Conservation (phyloP, 805 yeast genomes). For the Saccharomycodes ludwigii region DNA sequence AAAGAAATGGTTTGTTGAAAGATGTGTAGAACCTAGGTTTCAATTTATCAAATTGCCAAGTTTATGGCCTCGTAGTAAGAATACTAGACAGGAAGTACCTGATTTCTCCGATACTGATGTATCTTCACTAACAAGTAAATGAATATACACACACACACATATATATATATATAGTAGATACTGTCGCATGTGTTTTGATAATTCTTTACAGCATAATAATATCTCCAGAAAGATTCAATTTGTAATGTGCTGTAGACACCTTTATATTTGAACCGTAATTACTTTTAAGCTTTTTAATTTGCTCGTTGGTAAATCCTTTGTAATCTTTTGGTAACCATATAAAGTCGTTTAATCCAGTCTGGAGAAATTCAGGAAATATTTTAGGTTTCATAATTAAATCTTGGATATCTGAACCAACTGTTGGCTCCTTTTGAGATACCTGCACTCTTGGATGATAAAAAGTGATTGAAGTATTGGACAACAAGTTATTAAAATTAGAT, state of each 20-base stretch:
- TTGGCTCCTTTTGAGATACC: background rate
- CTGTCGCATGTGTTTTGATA: no score
- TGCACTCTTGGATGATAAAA: constrained; percentile 1
- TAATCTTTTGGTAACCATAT: constrained; percentile 35
- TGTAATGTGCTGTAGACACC: constrained; percentile 5
- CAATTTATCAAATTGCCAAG: constrained; percentile 79
- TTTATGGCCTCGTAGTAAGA: constrained; percentile 67
- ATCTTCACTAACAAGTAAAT: background rate
- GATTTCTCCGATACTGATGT: no score
- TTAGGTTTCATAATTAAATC: constrained; percentile 2
- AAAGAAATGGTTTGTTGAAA: constrained; percentile 79
- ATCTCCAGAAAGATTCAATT: constrained; percentile 10
- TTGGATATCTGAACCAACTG: background rate
- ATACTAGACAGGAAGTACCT: constrained; percentile 32
- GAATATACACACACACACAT: background rate
- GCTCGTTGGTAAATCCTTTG: constrained; percentile 22
- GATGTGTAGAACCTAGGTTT: constrained; percentile 89
- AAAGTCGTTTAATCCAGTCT: constrained; percentile 10
- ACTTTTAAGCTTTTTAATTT: constrained; percentile 9
- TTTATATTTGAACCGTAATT: constrained; percentile 9
- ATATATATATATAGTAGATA: background rate
- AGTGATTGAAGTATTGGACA: constrained; percentile 27
- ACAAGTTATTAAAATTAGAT: constrained; percentile 26
- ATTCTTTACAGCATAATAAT: constrained; percentile 5
- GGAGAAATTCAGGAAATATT: constrained; percentile 7